Percentiles rank a stretch among this genome's conserved stretches.
phyloP scores from a whole-genome alignment of 2,329 filamentous ascomycete genomes.

The Talaromyces sp. region DNA sequence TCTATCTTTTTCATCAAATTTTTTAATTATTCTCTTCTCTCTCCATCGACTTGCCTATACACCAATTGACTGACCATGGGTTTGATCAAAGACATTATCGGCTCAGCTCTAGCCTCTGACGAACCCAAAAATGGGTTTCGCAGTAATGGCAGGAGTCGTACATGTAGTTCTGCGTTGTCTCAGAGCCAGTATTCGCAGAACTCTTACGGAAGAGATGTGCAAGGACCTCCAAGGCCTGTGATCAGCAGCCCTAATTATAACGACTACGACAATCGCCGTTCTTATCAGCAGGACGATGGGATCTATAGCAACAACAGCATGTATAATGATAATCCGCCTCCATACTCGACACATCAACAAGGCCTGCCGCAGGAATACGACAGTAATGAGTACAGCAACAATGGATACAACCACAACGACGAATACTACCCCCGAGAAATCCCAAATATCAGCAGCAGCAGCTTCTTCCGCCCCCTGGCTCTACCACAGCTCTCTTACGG shows the following conservation, averaged over 20 bases:
- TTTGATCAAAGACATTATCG: slow-evolving; percentile 1
- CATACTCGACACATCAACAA: not conserved
- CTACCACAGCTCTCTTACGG: not conserved
- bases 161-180: not conserved
- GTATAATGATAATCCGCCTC: not conserved
- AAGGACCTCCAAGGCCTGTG: not conserved
- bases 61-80: not conserved
- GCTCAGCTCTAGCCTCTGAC: not conserved
- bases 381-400: not conserved
- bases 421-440: not conserved
- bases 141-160: not conserved
- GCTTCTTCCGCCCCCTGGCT: not conserved
- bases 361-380: not conserved
- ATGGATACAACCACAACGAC: not conserved
- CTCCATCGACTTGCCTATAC: not conserved
- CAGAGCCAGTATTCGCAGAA: not conserved
- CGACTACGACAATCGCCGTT: too few relatives aligned
- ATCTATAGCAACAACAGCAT: not conserved
- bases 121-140: not conserved
- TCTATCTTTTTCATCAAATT: too few relatives aligned
- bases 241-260: too few relatives aligned
- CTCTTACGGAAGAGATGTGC: not conserved
- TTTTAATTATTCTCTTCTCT: not conserved
- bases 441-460: too few relatives aligned
- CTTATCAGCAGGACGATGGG: not conserved